Base-by-base conservation (phyloP, 768 basidiomycete genomes). In the Pulveroboletus sp. region DNA sequence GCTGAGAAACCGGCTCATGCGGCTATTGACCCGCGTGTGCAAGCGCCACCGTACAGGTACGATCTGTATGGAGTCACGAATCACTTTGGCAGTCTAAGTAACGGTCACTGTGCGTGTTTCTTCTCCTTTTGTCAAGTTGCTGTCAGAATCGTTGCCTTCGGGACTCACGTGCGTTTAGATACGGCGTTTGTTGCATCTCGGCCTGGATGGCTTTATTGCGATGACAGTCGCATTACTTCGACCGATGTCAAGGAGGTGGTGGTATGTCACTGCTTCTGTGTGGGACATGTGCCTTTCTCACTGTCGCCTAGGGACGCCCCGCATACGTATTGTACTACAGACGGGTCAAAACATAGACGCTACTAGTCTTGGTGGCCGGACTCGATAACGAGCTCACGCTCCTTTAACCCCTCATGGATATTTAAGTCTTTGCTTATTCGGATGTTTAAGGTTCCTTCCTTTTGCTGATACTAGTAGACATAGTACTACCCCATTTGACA, bases 61-160 rank as follows among this genome's bases (percentile, higher is more conserved):
- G 95, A 99, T 60, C 70, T 98, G 55, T 98, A 97, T 62, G 94
- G 78, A 10, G 94, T 98, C 35, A 95, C 91, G 49, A 97, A 98
- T 66, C 97, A 99, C 70, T 91, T 84, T 66, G 97, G 97, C 2
- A 95, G 84, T 63, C 70, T 99, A 46, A 92, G 85, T 60, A 91
- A 90, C 62, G 97, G 97, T 0, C 97, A 99, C 69, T 99, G 97
- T 97, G 59, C 69, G 93, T 76, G 16, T 41, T 42, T 23, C 23
- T 10, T 32, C 37, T 44, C 43, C 27, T 33, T 24, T 5, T 9
- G 5, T 25, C 5, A 10, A 38, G 40, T 11, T 12, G 12, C 23
- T 36, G 34, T 34, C 8, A 14, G 19, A 1, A 5, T 20, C 10
- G 19, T 31, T 40, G 20, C 4, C 11, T 21, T 40, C 14, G 40